A percentile compares a stretch with the other conserved stretches of the same genome.
Evolutionary conservation across 2,329 filamentous ascomycete genomes (phyloP).

Genomic region (Colletotrichum sp.): DNA sequence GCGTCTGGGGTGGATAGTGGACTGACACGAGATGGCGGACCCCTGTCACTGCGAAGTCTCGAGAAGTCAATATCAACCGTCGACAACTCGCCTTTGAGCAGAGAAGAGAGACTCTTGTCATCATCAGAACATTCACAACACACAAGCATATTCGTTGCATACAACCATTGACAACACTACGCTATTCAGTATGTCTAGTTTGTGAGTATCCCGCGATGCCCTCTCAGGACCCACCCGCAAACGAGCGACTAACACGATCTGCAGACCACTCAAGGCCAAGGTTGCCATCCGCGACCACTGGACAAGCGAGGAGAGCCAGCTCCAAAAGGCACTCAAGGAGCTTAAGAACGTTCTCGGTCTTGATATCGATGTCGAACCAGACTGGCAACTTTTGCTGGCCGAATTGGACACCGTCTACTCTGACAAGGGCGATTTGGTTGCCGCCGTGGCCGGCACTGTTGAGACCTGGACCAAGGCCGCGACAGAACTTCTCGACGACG

Average conservation of each 20-base stretch:
- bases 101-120: neutral
- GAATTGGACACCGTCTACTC: slow-evolving; percentile 41
- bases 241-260: neutral
- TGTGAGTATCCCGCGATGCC: neutral
- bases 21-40: neutral
- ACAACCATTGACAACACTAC: neutral
- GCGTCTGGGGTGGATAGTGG: slow-evolving; percentile 1
- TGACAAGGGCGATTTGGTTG: slow-evolving; percentile 44
- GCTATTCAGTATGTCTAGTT: neutral
- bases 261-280: slow-evolving; percentile 47
- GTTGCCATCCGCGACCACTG: slow-evolving; percentile 49
- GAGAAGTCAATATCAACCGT: neutral
- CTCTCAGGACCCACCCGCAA: neutral
- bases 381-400: slow-evolving; percentile 47
- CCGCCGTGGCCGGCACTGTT: slow-evolving; percentile 39
- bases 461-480: slow-evolving; percentile 44
- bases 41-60: neutral
- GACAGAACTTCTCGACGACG: slow-evolving; percentile 45
- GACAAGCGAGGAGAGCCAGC: slow-evolving; percentile 36
- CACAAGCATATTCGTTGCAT: neutral
- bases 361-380: slow-evolving; percentile 41
- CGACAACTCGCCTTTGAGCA: neutral
- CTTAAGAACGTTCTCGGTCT: slow-evolving; percentile 43
- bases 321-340: slow-evolving; percentile 34
- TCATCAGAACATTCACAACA: neutral